Base-by-base conservation (phyloP, 2,329 filamentous ascomycete species). In the Scolecobasidium constrictum region DNA sequence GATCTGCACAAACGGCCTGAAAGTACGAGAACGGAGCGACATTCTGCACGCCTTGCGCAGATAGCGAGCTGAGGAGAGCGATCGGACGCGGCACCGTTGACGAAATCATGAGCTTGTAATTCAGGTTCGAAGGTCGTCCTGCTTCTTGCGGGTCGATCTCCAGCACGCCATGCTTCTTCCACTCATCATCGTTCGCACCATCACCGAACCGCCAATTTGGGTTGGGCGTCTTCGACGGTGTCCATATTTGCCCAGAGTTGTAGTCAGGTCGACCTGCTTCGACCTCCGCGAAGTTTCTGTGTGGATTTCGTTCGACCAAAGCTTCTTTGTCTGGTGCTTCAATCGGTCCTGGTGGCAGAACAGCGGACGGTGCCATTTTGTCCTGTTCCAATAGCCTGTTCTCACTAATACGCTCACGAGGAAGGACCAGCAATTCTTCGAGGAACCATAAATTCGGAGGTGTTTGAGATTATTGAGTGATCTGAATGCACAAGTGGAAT, bases 1-100 rank as follows among this genome's bases (percentile, higher is more conserved):
- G 53, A 42, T 55, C 46, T 7, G 46, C 45, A 28, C 47, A 44
- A 45, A 57, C 49, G 39, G 52, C 49, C 43, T 56, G 50, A 40
- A 58, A 57, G 46, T 53, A 58, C 5, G 42, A 47, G 41, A 57
- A 55, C 0, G 55, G 55, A 1, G 55, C 49, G 3, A 58, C 46
- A 31, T 57, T 58, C 7, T 49, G 47, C 1, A 31, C 41, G 0
- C 51, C 50, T 20, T 51, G 48, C 17, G 21, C 33, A 11, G 45
- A 45, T 5, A 47, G 28, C 12, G 49, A 51, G 44, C 42, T 47
- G 20, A 51, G 26, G 34, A 52, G 44, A n/a, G 48, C 49, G 21
- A 52, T 50, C 3, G 50, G 49, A 6, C 49, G 42, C 2, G 49
- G 49, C 0, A 46, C 48, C 19, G 49, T 48, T 15, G 42, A 43